Base-by-base conservation (phyloP, 225 moss, liverwort and hornwort genomes). In the Antitrichia curtipendula region DNA sequence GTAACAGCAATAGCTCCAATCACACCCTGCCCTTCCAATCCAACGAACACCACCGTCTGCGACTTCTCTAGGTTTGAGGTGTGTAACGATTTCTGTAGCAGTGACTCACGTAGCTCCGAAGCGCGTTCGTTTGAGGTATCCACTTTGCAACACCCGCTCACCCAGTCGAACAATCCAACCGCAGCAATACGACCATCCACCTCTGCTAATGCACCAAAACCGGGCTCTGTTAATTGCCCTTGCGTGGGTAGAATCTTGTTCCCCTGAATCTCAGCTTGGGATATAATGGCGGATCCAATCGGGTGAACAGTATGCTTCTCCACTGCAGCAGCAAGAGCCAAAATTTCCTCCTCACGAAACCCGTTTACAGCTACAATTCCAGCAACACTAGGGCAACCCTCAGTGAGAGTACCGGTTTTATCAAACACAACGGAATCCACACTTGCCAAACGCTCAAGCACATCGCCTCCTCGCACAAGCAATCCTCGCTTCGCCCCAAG, bases 321-420 rank as follows among this genome's bases (percentile, higher is more conserved):
- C 56, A 98, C 96, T 28, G 97, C 92, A 54, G 97, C 96, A 57
- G 98, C 96, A 45, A 98, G 90, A 27, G 89, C 85, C 62, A 98
- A 31, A 24, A 98, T 88, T 12, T 87, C 88, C 10, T 88, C 85
- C 41, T 81, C 88, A 41, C 41, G 32, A 77, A 92, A 92, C 45
- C 88, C 93, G 70, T 88, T 54, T 53, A 90, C 85, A 65, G 95
- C 38, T 57, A 92, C 92, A 68, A 95, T 90, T 66, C 92, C 95
- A 52, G 95, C 90, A 41, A 98, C 96, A 54, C 92, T 95, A 63
- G 98, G 98, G 87, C 91, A 91, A 76, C 98, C 98, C 74, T 95
- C 93, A n/a, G 98, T 98, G 24, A 98, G 86, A 43, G 98, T 98
- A 66, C 98, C 98, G 50, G 97, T 98, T 86, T 98, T 98, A 54